Evolutionary conservation across 73 alveolate species (phyloP).

Genomic region (Paramecium octaurelia): DNA sequence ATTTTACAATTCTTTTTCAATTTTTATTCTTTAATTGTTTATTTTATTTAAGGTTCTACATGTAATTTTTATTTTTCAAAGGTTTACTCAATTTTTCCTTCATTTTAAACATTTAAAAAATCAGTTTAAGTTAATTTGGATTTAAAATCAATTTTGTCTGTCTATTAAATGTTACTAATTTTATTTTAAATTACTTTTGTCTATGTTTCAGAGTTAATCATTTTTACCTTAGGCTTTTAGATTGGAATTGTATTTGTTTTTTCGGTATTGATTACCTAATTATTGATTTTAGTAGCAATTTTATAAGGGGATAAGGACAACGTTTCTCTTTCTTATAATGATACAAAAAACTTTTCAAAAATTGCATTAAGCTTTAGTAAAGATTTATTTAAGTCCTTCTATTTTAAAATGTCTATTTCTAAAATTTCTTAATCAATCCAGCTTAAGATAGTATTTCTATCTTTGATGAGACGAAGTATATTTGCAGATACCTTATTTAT

Average conservation of each 20-base stretch:
- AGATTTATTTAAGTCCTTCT: not conserved
- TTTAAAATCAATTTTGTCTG: not conserved
- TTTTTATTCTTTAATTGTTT: not conserved
- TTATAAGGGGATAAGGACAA: not conserved
- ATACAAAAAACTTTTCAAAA: not conserved
- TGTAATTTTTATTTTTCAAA: not conserved
- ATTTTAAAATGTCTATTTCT: not conserved
- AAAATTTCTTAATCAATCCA: constrained; percentile 10
- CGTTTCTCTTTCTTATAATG: not conserved
- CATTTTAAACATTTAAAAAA: not conserved
- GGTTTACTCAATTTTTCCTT: not conserved
- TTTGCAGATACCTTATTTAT: not conserved
- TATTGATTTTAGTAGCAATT: not conserved
- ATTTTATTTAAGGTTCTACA: not conserved
- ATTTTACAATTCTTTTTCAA: not conserved
- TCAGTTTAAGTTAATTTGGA: not conserved
- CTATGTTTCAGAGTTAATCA: not conserved
- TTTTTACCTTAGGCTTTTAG: not conserved
- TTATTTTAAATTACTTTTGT: not conserved
- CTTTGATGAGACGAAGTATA: not conserved
- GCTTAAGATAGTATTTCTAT: not conserved
- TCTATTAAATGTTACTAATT: not conserved
- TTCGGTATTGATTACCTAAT: not conserved
- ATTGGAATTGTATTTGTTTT: not conserved
- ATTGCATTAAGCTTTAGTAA: not conserved